phyloP scores from a whole-genome alignment of 2,329 filamentous ascomycete species.

The Hymenoscyphus fraxineus region DNA sequence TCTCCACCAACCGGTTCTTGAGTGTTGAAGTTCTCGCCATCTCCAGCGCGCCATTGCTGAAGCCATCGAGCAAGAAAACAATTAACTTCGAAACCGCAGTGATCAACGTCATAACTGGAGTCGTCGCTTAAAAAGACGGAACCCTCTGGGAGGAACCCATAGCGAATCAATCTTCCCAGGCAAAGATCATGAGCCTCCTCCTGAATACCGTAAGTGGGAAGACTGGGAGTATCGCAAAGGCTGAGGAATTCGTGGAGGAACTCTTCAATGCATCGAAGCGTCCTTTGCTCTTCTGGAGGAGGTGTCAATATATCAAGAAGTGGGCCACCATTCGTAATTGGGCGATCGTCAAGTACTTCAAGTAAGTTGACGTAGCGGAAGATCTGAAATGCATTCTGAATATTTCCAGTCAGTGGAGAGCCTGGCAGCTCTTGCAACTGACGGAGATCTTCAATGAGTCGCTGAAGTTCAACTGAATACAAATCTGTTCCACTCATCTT shows the following conservation, averaged over 20 bases:
- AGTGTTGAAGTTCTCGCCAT: too few species aligned
- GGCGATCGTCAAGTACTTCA: neutral
- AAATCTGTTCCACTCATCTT: neutral
- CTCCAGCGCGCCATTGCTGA: neutral
- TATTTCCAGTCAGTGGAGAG: neutral
- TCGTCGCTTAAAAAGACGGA: too few species aligned
- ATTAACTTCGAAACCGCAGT: too few species aligned
- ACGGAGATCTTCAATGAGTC: neutral
- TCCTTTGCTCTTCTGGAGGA: neutral
- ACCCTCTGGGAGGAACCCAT: neutral
- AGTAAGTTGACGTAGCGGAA: neutral
- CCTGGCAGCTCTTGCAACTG: neutral
- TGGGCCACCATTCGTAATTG: neutral
- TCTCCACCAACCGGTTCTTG: too few species aligned
- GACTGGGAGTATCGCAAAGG: too few species aligned
- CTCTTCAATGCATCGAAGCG: neutral
- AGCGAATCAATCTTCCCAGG: neutral
- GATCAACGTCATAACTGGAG: too few species aligned
- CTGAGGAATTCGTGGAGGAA: neutral
- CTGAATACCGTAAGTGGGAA: too few species aligned
- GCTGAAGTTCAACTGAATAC: neutral
- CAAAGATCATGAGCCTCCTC: too few species aligned
- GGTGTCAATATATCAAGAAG: neutral
- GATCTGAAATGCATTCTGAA: neutral
- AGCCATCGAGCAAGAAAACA: neutral